Base-by-base conservation (phyloP, 768 basidiomycete species). In the Suillus placidus region DNA sequence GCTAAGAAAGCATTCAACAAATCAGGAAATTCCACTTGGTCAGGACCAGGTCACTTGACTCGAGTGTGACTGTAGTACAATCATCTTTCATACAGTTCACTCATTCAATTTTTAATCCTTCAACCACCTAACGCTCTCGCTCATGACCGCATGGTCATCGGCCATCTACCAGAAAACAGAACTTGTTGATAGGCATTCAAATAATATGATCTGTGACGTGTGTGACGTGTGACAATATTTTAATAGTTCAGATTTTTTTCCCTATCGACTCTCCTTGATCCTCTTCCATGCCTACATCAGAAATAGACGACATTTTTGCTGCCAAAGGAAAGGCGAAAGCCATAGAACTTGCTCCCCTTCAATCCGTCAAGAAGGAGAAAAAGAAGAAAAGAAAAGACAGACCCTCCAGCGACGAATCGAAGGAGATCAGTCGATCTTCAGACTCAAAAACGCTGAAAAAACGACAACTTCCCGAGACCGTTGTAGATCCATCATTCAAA, bases 221-320 rank as follows among this genome's bases (percentile, higher is more conserved):
- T 16, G 61, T 62, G 66, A 34, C 40, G 4, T 23, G 52, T 57
- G 9, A 35, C 64, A 43, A 34, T 45, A 45, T 61, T 30, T 54
- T 10, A 54, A 51, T 47, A 49, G 26, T 61, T 52, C 52, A 45
- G 58, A 26, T 63, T 69, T 23, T 66, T 26, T 68, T 66, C 20
- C 65, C 61, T 49, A 23, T 62, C 57, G 58, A 32, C 32, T 54
- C 18, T 70, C 40, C 54, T 69, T 64, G 42, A 66, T 67, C 61
- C 66, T 62, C 37, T 55, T 34, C 56, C 72, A 81, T 83, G 80
- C 69, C 80, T 68, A 82, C 84, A 82, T 89, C 89, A 61, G 93
- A 94, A 84, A 94, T 94, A 75, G 93, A 94, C 83, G 87, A 86
- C 71, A 94, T 94, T 72, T 94, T 94, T 76, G 83, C 91, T 47